Percentiles rank a stretch among this genome's conserved stretches.
Evolutionary conservation across 2,329 filamentous ascomycete species (phyloP).

Genomic region (Thelonectria discophora): DNA sequence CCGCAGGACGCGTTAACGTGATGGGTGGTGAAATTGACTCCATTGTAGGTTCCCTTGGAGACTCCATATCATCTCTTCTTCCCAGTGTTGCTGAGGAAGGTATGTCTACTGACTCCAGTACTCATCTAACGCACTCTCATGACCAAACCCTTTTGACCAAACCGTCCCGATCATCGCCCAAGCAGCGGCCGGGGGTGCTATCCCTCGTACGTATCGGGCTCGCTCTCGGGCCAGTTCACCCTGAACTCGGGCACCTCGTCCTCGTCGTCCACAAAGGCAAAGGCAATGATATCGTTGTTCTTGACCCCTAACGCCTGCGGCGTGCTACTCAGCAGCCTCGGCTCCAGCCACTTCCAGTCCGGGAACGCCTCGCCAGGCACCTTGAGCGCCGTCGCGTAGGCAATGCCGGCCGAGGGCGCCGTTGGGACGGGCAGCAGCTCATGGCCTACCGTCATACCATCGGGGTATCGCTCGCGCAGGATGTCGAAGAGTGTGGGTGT

Average conservation of each 20-base stretch:
- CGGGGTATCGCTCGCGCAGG: conserved; percentile 65
- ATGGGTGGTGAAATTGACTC: too few relatives aligned
- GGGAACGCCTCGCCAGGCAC: conserved; percentile 54
- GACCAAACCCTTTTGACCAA: too few relatives aligned
- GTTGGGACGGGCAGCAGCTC: conserved; percentile 52
- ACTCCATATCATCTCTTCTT: too few relatives aligned
- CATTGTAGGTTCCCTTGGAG: too few relatives aligned
- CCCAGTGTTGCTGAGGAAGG: too few relatives aligned
- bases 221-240: conserved; percentile 57
- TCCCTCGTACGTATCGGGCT: conserved; percentile 48
- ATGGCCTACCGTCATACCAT: conserved; percentile 56
- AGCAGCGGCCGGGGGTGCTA: background rate
- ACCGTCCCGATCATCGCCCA: too few relatives aligned
- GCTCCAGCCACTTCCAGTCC: conserved; percentile 60
- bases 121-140: too few relatives aligned
- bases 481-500: conserved; percentile 66
- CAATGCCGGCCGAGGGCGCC: conserved; percentile 53
- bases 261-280: conserved; percentile 54
- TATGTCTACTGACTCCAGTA: too few relatives aligned
- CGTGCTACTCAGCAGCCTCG: conserved; percentile 47
- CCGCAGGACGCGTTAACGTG: too few relatives aligned
- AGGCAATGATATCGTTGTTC: conserved; percentile 60
- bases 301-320: conserved; percentile 54
- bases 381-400: conserved; percentile 57
- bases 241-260: conserved; percentile 54